Evolutionary conservation across 768 basidiomycete species (phyloP).

Genomic region (Tylopilus felleus): DNA sequence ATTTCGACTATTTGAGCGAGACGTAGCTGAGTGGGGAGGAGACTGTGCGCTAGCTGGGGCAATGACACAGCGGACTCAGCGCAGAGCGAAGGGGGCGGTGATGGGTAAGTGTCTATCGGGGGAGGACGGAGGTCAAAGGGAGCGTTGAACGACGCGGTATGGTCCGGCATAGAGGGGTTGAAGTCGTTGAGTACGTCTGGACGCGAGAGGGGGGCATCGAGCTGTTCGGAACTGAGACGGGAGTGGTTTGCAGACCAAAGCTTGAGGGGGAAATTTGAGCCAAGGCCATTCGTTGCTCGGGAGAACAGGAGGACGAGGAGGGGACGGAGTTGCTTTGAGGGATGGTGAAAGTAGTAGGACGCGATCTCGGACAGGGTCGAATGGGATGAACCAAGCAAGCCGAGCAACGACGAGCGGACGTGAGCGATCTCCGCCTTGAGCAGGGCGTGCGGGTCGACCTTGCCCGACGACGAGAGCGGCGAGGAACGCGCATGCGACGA

Average conservation of each 20-base stretch:
- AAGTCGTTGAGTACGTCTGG: slow-evolving; percentile 86
- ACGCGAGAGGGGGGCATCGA: slow-evolving; percentile 77
- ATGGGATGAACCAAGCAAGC: slow-evolving; percentile 84
- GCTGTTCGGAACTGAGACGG: slow-evolving; percentile 51
- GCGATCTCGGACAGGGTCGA: slow-evolving; percentile 85
- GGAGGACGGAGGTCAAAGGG: slow-evolving; percentile 49
- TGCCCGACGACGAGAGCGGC: slow-evolving; percentile 17
- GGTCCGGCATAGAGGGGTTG: slow-evolving; percentile 84
- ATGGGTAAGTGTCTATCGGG: slow-evolving; percentile 23
- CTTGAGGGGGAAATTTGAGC: slow-evolving; percentile 58
- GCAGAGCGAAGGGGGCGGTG: slow-evolving; percentile 23
- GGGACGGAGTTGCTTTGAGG: slow-evolving; percentile 89
- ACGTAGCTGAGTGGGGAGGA: slow-evolving; percentile 83
- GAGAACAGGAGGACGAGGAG: slow-evolving; percentile 86
- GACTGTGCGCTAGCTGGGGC: slow-evolving; percentile 33
- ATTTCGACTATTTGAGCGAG: slow-evolving; percentile 97
- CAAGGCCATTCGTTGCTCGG: slow-evolving; percentile 90
- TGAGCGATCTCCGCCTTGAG: slow-evolving; percentile 70
- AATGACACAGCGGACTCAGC: slow-evolving; percentile 21
- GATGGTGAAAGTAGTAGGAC: slow-evolving; percentile 86
- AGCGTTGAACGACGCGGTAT: slow-evolving; percentile 62
- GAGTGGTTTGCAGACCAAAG: slow-evolving; percentile 59
- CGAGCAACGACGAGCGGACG: slow-evolving; percentile 68
- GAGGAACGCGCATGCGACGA: slow-evolving; percentile 12
- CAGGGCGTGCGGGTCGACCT: slow-evolving; percentile 62